These are phyloP conservation scores for Metschnikowia amazonensis DNA, from an alignment of 805 yeast species.

Conservation along the genomic window DNA sequence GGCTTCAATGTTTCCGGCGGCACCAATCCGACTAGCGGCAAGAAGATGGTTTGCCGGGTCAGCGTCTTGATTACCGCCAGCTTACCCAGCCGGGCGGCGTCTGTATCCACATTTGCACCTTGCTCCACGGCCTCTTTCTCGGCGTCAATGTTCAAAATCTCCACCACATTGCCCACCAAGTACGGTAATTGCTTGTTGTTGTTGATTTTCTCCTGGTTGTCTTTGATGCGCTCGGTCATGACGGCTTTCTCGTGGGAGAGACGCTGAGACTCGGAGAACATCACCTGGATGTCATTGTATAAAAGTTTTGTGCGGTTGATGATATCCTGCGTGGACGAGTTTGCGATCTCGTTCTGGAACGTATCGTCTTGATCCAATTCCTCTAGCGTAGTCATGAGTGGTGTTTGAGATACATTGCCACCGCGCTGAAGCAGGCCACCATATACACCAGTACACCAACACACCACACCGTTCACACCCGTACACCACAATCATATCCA, in stretches of 20 bases:
- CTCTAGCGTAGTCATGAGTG: constrained; percentile 74
- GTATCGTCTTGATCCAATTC: constrained; percentile 68
- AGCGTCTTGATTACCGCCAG: constrained; percentile 98
- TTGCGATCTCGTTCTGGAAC: constrained; percentile 77
- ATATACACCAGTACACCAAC: constrained; percentile 4
- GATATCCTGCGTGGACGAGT: constrained; percentile 76
- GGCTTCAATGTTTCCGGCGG: constrained; percentile 91
- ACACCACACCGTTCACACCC: too few relatives aligned
- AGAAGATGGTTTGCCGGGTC: constrained; percentile 93
- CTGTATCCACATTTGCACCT: constrained; percentile 93
- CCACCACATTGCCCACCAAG: constrained; percentile 94
- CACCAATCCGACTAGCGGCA: constrained; percentile 93
- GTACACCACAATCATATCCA: too few relatives aligned
- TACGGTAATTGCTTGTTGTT: constrained; percentile 95
- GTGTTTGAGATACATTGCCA: not conserved
- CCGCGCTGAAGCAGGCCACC: not conserved
- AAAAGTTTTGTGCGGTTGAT: constrained; percentile 79
- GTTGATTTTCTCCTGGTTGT: constrained; percentile 91
- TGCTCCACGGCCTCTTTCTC: constrained; percentile 81
- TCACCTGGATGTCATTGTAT: constrained; percentile 93
- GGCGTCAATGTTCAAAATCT: constrained; percentile 80
- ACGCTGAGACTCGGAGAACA: constrained; percentile 88
- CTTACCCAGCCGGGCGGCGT: constrained; percentile 86
- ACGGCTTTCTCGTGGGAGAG: constrained; percentile 88
- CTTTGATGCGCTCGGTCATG: constrained; percentile 91